These are phyloP conservation scores for Murraya koenigii DNA, from an alignment of 345 rosid species.

Conservation along the genomic window DNA sequence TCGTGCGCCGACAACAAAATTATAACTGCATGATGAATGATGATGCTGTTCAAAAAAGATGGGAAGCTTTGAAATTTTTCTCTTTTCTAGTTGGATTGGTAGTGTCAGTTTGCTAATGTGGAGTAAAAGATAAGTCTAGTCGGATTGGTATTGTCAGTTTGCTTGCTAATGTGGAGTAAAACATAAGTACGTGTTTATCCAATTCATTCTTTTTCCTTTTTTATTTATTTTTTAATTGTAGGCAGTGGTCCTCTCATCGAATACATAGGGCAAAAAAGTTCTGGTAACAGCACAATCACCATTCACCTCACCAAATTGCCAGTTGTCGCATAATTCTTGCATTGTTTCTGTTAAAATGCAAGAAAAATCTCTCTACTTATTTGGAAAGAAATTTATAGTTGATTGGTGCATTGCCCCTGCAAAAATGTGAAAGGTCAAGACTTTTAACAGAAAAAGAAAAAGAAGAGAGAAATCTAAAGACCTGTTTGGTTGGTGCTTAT, in stretches of 20 bases:
- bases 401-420: slow-evolving; percentile 2
- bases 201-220: slow-evolving; percentile 16
- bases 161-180: slow-evolving; percentile 43
- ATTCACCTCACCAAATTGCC: neutral
- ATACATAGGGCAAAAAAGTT: slow-evolving; percentile 9
- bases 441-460: neutral
- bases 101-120: slow-evolving; percentile 32
- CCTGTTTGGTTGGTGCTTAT: neutral
- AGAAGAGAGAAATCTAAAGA: neutral
- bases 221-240: too few species aligned
- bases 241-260: slow-evolving; percentile 30
- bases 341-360: neutral
- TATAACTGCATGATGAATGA: neutral
- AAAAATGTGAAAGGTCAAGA: slow-evolving; percentile 4
- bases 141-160: slow-evolving; percentile 4
- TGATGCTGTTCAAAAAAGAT: neutral
- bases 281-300: neutral
- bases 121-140: slow-evolving; percentile 16
- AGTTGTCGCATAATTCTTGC: neutral
- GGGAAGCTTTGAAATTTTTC: too few species aligned
- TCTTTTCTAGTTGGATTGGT: neutral
- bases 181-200: slow-evolving; percentile 43
- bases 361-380: neutral
- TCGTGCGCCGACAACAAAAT: neutral
- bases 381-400: neutral